These are phyloP conservation scores for Solanum ahanhuiri DNA, from an alignment of 257 asterid genomes.

Conservation along the genomic window DNA sequence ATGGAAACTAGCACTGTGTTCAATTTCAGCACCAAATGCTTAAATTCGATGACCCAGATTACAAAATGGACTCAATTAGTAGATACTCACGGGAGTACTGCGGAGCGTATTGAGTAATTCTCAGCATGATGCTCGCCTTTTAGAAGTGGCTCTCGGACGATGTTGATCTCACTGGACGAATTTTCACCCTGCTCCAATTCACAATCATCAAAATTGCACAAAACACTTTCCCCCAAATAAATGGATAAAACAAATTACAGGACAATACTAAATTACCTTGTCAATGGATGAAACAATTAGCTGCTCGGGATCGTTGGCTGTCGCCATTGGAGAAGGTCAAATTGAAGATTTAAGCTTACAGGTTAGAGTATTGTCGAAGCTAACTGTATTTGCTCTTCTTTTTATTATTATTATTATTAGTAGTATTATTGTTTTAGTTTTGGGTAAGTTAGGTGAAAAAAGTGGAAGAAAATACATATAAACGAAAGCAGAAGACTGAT, in stretches of 20 bases:
- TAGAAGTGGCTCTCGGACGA: constrained; percentile 47
- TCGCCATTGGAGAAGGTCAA: not conserved
- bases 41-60: not conserved
- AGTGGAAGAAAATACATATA: not conserved
- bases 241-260: not conserved
- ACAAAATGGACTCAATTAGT: not conserved
- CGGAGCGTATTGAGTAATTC: constrained; percentile 53
- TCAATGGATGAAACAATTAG: constrained; percentile 9
- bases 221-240: not conserved
- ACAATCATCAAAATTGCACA: constrained; percentile 1
- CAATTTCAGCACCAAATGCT: not conserved
- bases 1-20: not conserved
- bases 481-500: not conserved
- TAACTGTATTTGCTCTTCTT: not conserved
- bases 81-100: constrained; percentile 64
- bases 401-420: not conserved
- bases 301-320: constrained; percentile 10
- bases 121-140: constrained; percentile 20
- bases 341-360: not conserved
- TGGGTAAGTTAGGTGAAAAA: not conserved
- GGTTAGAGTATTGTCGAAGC: not conserved
- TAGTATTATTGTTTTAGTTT: not conserved
- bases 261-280: constrained; percentile 16
- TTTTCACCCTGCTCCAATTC: constrained; percentile 21
- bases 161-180: constrained; percentile 25